phyloP scores from a whole-genome alignment of 1,284 basidiomycete genomes.

The Tylopilus orsonianus region DNA sequence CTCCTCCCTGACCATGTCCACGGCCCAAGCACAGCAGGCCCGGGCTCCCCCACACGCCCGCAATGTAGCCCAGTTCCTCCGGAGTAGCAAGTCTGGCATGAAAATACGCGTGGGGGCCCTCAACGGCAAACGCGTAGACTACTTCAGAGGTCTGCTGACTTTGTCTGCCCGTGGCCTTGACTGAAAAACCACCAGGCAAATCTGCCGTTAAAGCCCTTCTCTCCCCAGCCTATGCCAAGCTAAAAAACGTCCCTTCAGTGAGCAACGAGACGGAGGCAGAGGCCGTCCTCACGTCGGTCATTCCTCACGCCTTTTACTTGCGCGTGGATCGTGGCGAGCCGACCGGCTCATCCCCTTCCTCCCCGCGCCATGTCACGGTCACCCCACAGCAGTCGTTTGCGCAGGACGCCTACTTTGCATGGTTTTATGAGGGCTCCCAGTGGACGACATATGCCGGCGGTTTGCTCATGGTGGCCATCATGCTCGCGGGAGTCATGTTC shows the following conservation, averaged over 20 bases:
- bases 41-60: constrained; percentile 76
- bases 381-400: constrained; percentile 81
- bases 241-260: constrained; percentile 81
- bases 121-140: constrained; percentile 94
- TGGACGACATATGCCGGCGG: constrained; percentile 94
- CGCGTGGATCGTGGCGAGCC: constrained; percentile 80
- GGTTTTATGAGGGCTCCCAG: constrained; percentile 96
- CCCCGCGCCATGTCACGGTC: constrained; percentile 81
- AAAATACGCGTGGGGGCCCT: constrained; percentile 89
- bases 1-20: constrained; percentile 27
- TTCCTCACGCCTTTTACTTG: constrained; percentile 88
- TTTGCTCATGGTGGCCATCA: constrained; percentile 87
- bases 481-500: constrained; percentile 99
- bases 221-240: constrained; percentile 88
- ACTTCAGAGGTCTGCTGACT: constrained; percentile 79
- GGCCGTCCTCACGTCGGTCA: constrained; percentile 66
- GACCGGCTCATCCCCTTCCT: constrained; percentile 64
- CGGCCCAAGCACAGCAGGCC: constrained; percentile 64
- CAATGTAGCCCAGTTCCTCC: constrained; percentile 81
- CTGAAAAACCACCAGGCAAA: constrained; percentile 60
- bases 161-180: neutral
- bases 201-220: constrained; percentile 89
- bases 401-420: constrained; percentile 85
- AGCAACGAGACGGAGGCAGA: constrained; percentile 78
- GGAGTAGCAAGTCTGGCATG: constrained; percentile 82